phyloP scores from a whole-genome alignment of 306 rosid genomes.

The Rosa rugosa region DNA sequence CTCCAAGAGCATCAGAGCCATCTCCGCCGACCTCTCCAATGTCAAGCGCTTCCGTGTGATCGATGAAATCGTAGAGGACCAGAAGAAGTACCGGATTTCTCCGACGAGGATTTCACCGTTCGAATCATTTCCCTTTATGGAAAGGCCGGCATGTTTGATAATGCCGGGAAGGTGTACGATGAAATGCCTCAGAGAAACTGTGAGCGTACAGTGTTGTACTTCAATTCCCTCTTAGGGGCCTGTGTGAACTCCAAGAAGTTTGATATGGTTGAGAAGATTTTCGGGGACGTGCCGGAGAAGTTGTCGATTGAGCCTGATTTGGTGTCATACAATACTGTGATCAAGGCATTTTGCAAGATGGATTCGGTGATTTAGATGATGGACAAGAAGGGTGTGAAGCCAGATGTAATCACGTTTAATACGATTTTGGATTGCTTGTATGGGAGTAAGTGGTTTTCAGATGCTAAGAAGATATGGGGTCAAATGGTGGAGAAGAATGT shows the following conservation, averaged over 20 bases:
- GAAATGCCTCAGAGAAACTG: constrained; percentile 68
- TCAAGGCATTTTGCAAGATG: too few relatives aligned
- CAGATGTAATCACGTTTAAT: too few relatives aligned
- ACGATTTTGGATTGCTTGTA: too few relatives aligned
- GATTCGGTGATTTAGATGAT: too few relatives aligned
- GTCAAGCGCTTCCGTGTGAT: constrained; percentile 61
- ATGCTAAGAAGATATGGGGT: too few relatives aligned
- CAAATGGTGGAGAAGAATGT: too few relatives aligned
- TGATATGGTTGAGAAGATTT: constrained; percentile 42
- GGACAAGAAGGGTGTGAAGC: too few relatives aligned
- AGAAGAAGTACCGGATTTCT: constrained; percentile 51
- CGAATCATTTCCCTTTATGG: constrained; percentile 56
- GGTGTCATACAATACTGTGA: too few relatives aligned
- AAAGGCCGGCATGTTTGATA: constrained; percentile 44
- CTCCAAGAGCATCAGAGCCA: constrained; percentile 26
- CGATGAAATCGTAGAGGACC: constrained; percentile 63
- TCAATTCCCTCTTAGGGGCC: constrained; percentile 70
- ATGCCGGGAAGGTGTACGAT: constrained; percentile 60
- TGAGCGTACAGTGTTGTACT: constrained; percentile 46
- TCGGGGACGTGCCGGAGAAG: constrained; percentile 41
- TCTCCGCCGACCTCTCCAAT: constrained; percentile 48
- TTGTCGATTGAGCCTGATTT: constrained; percentile 50
- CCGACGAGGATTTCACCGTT: constrained; percentile 63
- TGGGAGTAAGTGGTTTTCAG: too few relatives aligned
- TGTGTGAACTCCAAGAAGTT: constrained; percentile 48